These are phyloP conservation scores for Verbena officinalis DNA, from an alignment of 257 asterid species.

Conservation along the genomic window DNA sequence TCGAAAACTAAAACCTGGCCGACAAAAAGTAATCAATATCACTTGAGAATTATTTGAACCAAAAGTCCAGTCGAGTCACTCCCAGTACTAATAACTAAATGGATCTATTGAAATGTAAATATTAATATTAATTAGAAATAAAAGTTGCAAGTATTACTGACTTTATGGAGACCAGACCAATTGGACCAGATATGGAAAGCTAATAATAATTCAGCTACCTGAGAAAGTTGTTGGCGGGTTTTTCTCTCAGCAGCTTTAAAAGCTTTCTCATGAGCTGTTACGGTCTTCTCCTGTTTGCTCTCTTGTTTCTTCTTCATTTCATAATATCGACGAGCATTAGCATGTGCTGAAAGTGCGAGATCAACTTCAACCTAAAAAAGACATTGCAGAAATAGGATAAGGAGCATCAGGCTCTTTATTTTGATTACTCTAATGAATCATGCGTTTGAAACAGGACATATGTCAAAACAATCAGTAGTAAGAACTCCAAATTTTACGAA, in stretches of 20 bases:
- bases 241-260: slow-evolving; percentile 97
- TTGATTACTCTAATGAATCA: slow-evolving; percentile 27
- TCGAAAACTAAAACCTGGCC: not conserved
- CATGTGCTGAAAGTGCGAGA: slow-evolving; percentile 96
- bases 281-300: slow-evolving; percentile 93
- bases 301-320: slow-evolving; percentile 95
- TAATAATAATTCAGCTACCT: slow-evolving; percentile 58
- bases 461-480: slow-evolving; percentile 7
- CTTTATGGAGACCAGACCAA: not conserved
- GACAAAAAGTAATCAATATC: slow-evolving; percentile 16
- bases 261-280: slow-evolving; percentile 93
- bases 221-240: slow-evolving; percentile 87
- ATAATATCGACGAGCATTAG: slow-evolving; percentile 98
- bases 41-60: slow-evolving; percentile 19
- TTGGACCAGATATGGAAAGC: slow-evolving; percentile 14
- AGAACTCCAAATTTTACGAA: slow-evolving; percentile 19
- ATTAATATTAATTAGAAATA: not conserved
- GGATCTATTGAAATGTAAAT: slow-evolving; percentile 14
- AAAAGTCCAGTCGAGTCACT: not conserved
- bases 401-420: slow-evolving; percentile 14
- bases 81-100: slow-evolving; percentile 2
- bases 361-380: slow-evolving; percentile 88
- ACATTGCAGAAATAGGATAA: slow-evolving; percentile 15
- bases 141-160: slow-evolving; percentile 9
- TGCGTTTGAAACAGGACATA: slow-evolving; percentile 10